Base-by-base conservation (phyloP, 768 basidiomycete species). In the Tulasnella sp. region DNA sequence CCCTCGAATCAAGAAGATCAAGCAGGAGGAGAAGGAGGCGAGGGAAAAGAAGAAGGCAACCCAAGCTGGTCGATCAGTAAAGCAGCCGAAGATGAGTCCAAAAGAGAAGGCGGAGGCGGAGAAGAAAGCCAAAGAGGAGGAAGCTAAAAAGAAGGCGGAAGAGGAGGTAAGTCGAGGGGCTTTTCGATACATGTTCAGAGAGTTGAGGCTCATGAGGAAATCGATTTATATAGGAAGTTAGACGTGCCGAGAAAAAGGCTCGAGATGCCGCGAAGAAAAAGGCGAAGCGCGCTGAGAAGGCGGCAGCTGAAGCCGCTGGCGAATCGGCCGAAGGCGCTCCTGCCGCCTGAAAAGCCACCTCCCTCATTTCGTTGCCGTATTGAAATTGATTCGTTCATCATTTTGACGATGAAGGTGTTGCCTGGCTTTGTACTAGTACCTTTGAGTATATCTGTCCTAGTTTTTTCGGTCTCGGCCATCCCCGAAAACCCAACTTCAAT, bases 1-100 rank as follows among this genome's bases (percentile, higher is more conserved):
- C 85, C 97, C 97, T 36, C 93, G 97, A 81, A 98, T 99, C 88
- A 98, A 96, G 87, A 89, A 95, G 78, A 96, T 98, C 89, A 97
- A 96, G 85, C 93, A 94, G 82, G 91, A 97, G 84, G 97, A 99
- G 86, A 99, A 98, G 85, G 95, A 93, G 81, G 94, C 94, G 0
- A 89, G 96, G 16, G 96, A 96, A 83, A 93, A 94, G 48, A 98
- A 98, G 88, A 85, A 85, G 80, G 85, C 83, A 12, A 82, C 80
- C 9, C 80, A 74, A 9, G 80, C 75, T 34, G 86, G 83, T 39
- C 81, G 81, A 34, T 84, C 83, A 84, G 87, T 88, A 85, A n/a
- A n/a, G n/a, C 31, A 52, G 40, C 12, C 18, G 3, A 52, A 52
- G 24, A 6, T 36, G n/a, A 92, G 92, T 85, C 87, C 86, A 44